Evolutionary conservation across 192 early-diverging fungal species (phyloP).

Genomic region (Tieghemiomyces parasiticus): DNA sequence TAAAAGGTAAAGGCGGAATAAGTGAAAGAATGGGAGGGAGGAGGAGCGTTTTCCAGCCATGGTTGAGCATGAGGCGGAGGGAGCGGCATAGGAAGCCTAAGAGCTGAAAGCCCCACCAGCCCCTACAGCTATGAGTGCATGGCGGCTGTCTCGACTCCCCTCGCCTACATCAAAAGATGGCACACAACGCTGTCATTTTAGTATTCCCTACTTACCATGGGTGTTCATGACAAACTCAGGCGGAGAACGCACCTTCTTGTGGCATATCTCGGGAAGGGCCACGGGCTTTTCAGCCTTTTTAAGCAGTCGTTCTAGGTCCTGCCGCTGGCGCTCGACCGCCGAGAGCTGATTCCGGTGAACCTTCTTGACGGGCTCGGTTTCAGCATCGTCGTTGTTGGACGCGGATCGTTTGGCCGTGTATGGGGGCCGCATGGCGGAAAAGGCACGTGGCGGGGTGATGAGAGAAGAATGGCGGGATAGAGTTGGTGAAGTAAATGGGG

Average conservation of each 20-base stretch:
- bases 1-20: not conserved
- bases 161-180: not conserved
- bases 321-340: slow-evolving; percentile 32
- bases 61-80: not conserved
- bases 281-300: slow-evolving; percentile 69
- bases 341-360: slow-evolving; percentile 22
- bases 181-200: too few species aligned
- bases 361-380: too few species aligned
- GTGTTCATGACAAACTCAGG: slow-evolving; percentile 83
- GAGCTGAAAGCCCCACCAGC: too few species aligned
- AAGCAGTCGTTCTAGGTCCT: slow-evolving; percentile 58
- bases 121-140: slow-evolving; percentile 3
- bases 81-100: too few species aligned
- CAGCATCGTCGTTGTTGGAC: too few species aligned
- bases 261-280: slow-evolving; percentile 39
- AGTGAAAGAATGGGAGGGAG: slow-evolving; percentile 1
- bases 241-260: slow-evolving; percentile 39
- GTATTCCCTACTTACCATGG: slow-evolving; percentile 38
- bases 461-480: too few species aligned
- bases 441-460: too few species aligned
- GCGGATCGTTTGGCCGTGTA: too few species aligned
- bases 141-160: not conserved
- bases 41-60: not conserved
- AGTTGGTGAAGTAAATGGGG: too few species aligned
- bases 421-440: too few species aligned